Conservation (phyloP, 805 yeast species). For the Yamadazyma sp. region DNA sequence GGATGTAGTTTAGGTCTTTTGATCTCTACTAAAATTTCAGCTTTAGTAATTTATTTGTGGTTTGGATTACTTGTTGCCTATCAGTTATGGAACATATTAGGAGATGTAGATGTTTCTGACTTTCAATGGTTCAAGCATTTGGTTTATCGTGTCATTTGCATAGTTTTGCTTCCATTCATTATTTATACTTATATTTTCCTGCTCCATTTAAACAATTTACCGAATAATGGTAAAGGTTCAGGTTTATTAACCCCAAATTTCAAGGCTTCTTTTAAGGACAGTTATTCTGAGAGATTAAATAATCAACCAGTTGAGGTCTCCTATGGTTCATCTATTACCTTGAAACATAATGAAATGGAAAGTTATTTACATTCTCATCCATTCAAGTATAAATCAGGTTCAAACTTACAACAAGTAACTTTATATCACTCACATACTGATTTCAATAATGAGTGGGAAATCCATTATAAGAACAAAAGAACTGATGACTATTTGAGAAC, state of each 20-base stretch:
- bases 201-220: constrained; percentile 50
- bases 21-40: constrained; percentile 67
- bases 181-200: constrained; percentile 58
- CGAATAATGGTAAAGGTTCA: constrained; percentile 55
- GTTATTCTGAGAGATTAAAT: constrained; percentile 26
- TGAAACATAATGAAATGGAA: constrained; percentile 70
- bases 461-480: constrained; percentile 24
- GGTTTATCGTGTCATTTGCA: constrained; percentile 33
- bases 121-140: constrained; percentile 38
- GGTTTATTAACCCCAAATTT: constrained; percentile 64
- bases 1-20: constrained; percentile 54
- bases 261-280: constrained; percentile 52
- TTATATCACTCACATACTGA: constrained; percentile 60
- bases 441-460: constrained; percentile 66
- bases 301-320: constrained; percentile 61
- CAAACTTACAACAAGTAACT: constrained; percentile 77
- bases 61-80: constrained; percentile 44
- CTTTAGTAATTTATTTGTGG: constrained; percentile 67
- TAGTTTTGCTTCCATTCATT: constrained; percentile 53
- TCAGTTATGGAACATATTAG: constrained; percentile 65
- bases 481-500: constrained; percentile 39
- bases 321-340: constrained; percentile 66
- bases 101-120: constrained; percentile 56
- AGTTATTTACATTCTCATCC: constrained; percentile 81
- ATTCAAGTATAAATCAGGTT: constrained; percentile 58